Evolutionary conservation across 495 filamentous ascomycete genomes (phyloP).

Genomic region (Sporormia fimetaria): DNA sequence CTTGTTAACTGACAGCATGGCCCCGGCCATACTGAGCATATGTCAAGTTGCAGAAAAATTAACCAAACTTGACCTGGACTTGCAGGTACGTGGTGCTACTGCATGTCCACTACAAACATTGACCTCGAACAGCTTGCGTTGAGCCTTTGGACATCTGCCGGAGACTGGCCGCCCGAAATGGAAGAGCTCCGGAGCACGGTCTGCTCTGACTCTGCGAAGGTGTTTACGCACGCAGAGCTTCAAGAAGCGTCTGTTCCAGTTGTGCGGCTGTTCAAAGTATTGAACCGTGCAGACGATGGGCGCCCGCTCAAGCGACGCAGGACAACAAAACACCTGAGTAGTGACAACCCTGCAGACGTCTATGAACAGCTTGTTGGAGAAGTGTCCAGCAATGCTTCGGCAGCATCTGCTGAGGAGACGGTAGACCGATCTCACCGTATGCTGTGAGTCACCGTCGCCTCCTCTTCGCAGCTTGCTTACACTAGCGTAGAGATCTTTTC

Average conservation of each 20-base stretch:
- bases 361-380: constrained; percentile 7
- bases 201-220: constrained; percentile 1
- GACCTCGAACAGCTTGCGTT: constrained; percentile 18
- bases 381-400: constrained; percentile 2
- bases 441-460: constrained; percentile 1
- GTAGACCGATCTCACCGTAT: constrained; percentile 4
- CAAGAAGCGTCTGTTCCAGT: constrained; percentile 2
- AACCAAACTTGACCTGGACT: constrained; percentile 4
- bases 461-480: neutral
- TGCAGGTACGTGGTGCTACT: constrained; percentile 14
- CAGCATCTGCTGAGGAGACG: neutral
- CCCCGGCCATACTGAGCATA: constrained; percentile 1
- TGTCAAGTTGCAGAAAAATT: constrained; percentile 2
- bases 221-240: constrained; percentile 7
- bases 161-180: constrained; percentile 16
- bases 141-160: constrained; percentile 14
- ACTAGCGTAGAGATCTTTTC: constrained; percentile 7
- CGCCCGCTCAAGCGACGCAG: constrained; percentile 17
- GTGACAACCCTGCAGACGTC: neutral
- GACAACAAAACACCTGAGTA: neutral
- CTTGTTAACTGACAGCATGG: constrained; percentile 9
- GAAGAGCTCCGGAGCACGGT: constrained; percentile 6
- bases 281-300: constrained; percentile 5
- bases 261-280: constrained; percentile 4
- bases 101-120: neutral